Evolutionary conservation across 2,329 filamentous ascomycete species (phyloP).

Genomic region (Sclerotinia glacialis): DNA sequence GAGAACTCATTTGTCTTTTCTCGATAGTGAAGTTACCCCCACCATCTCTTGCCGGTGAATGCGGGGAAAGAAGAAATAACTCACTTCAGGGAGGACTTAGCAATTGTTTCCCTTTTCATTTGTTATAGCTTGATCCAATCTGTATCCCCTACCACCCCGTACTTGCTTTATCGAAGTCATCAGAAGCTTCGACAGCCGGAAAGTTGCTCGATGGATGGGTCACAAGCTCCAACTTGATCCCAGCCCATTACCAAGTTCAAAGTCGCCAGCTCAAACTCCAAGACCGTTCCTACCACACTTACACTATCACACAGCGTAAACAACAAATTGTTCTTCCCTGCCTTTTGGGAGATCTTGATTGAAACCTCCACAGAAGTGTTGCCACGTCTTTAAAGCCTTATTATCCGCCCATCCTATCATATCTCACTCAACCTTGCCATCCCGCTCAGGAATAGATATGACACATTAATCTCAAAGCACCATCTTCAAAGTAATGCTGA

Average conservation of each 20-base stretch:
- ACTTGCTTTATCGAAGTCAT: neutral
- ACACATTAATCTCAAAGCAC: neutral
- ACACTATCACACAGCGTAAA: neutral
- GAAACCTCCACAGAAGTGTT: neutral
- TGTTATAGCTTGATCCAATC: neutral
- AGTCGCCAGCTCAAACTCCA: conserved; percentile 2
- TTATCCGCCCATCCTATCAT: neutral
- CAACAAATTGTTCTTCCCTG: neutral
- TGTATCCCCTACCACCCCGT: neutral
- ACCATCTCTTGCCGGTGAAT: neutral
- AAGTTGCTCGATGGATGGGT: no score
- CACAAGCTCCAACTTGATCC: neutral
- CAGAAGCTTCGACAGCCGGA: no score
- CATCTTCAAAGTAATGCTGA: neutral
- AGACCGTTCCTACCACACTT: neutral
- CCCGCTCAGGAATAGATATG: neutral
- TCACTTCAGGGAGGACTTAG: neutral
- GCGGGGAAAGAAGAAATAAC: neutral
- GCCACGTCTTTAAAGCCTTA: conserved; percentile 13
- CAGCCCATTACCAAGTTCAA: neutral
- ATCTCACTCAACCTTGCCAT: conserved; percentile 6
- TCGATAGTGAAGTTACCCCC: neutral
- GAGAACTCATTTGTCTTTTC: neutral
- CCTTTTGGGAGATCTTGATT: neutral
- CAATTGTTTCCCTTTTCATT: neutral